Percentiles rank a stretch among this genome's conserved stretches.
These are phyloP conservation scores for Brassica napus DNA, from an alignment of 345 rosid genomes.

Conservation along the genomic window Da-Ae NC_063438.1:24559501-24560000, in stretches of 20 bases:
- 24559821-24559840: not conserved
- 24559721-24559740: not conserved
- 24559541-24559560: slow-evolving; percentile 1
- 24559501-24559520: not conserved
- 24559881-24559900: not conserved
- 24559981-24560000: slow-evolving; percentile 2
- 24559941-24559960: not conserved
- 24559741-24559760: not conserved
- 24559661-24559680: not conserved
- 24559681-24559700: not conserved
- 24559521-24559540: slow-evolving; percentile 1
- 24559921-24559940: not conserved
- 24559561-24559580: slow-evolving; percentile 32
- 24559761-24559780: not conserved
- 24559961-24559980: slow-evolving; percentile 36
- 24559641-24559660: not conserved
- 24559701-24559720: not conserved
- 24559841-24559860: not conserved
- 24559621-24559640: not conserved
- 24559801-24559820: not conserved
- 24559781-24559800: not conserved
- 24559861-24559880: not conserved
- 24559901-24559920: not conserved
- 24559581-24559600: slow-evolving; percentile 26
- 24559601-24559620: slow-evolving; percentile 17